These are phyloP conservation scores for Hymenoscyphus occultus DNA, from an alignment of 2,329 filamentous ascomycete species.

Conservation along the genomic window DNA sequence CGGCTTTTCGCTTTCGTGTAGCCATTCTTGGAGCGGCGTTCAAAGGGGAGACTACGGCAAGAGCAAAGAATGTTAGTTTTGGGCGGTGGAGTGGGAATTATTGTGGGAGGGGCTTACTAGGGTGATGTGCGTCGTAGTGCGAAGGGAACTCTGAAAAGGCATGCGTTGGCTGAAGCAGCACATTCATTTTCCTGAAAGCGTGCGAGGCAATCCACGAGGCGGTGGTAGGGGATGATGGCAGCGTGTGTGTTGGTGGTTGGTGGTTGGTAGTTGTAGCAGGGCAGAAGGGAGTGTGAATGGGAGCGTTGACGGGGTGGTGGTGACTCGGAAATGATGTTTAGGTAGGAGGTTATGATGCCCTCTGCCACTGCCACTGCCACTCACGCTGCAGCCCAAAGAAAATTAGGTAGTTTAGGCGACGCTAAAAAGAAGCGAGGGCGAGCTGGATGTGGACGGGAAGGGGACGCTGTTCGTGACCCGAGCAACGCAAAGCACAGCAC, in stretches of 20 bases:
- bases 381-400: neutral
- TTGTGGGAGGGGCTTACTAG: constrained; percentile 46
- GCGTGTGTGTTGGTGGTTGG: neutral
- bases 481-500: neutral
- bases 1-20: constrained; percentile 80
- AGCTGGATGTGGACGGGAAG: neutral
- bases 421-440: constrained; percentile 1
- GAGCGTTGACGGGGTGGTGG: neutral
- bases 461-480: neutral
- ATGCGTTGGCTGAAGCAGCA: constrained; percentile 56
- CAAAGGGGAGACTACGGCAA: constrained; percentile 46
- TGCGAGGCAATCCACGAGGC: neutral
- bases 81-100: constrained; percentile 32
- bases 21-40: constrained; percentile 45
- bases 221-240: neutral
- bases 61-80: neutral
- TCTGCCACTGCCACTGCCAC: neutral
- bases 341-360: neutral
- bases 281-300: neutral
- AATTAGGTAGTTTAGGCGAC: neutral
- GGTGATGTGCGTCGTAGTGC: constrained; percentile 54
- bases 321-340: neutral
- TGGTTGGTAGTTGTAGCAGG: neutral
- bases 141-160: constrained; percentile 58
- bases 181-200: constrained; percentile 50